Base-by-base conservation (phyloP, 1,139 yeast genomes). In the Candida sojae region DNA sequence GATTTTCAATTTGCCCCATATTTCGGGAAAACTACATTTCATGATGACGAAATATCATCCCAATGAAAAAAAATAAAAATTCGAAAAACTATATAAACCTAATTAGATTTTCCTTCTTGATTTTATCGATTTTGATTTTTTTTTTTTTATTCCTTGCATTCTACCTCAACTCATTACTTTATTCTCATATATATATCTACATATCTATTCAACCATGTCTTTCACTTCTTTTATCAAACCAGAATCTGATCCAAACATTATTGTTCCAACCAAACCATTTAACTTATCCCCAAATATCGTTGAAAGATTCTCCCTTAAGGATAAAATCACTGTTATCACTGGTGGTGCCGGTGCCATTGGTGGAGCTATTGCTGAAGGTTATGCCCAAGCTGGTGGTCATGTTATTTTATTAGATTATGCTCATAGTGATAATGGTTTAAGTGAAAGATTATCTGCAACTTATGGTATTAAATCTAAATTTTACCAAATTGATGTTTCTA, bases 321-420 rank as follows among this genome's bases (percentile, higher is more conserved):
- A 91, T 23, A 87, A 86, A 66, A 86, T 84, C 23, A 91, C 92
- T 45, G 82, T 88, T 32, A 79, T 89, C 56, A 87, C 96, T 12
- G 96, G 96, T 38, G 86, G 92, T 7, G 83, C 92, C 12, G 79
- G 86, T 35, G 96, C 96, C 28, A 88, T 88, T 60, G 96, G 96
- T 12, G 75, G 72, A 54, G 88, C 86, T 23, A 86, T 87, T 43
- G 95, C 95, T 39, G 86, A 82, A 61, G 93, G 88, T 0, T 87
- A 75, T 60, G 89, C 92, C 45, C 91, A 88, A 70, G 92, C 92
- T 5, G 96, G 96, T 45, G 95, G 93, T n/a, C 86, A 85, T 56
- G 83, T 87, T 39, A 87, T 87, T 53, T 77, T 89, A 58, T 48
- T 87, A 86, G 96, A 83, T 58, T 79, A 83, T 43, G 73, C 83